Percentiles rank a stretch among this genome's conserved stretches.
These are phyloP conservation scores for Cercophora scortea DNA, from an alignment of 495 filamentous ascomycete genomes.

Conservation along the genomic window DNA sequence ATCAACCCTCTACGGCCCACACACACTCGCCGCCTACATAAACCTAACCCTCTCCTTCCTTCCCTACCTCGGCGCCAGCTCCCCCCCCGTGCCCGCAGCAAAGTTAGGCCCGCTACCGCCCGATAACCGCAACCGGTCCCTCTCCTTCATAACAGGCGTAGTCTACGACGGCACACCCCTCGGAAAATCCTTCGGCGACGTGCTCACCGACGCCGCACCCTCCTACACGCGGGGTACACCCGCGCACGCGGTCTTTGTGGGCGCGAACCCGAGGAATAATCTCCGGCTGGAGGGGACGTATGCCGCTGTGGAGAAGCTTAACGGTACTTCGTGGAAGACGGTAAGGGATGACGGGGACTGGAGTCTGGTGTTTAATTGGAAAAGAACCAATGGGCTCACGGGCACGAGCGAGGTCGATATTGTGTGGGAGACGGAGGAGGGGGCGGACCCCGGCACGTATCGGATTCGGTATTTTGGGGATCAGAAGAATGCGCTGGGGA, in stretches of 20 bases:
- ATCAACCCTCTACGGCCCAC: conserved; percentile 89
- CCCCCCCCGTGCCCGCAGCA: conserved; percentile 34
- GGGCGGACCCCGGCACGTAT: conserved; percentile 58
- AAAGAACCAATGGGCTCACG: conserved; percentile 58
- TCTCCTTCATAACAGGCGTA: conserved; percentile 77
- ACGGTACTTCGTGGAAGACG: conserved; percentile 45
- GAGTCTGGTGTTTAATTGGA: conserved; percentile 75
- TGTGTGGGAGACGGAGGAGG: conserved; percentile 65
- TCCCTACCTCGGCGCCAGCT: conserved; percentile 52
- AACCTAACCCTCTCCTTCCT: conserved; percentile 70
- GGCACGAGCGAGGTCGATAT: conserved; percentile 75
- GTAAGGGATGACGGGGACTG: conserved; percentile 74
- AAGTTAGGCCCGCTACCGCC: conserved; percentile 58
- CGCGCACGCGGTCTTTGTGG: conserved; percentile 66
- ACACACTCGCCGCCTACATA: conserved; percentile 85
- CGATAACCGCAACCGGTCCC: conserved; percentile 69
- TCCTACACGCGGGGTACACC: conserved; percentile 49
- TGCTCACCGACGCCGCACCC: conserved; percentile 45
- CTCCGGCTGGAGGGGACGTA: conserved; percentile 72
- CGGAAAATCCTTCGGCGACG: conserved; percentile 69
- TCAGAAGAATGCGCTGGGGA: conserved; percentile 60
- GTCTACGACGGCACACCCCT: conserved; percentile 64
- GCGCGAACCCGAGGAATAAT: conserved; percentile 86
- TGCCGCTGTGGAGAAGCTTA: conserved; percentile 64
- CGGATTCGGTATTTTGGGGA: conserved; percentile 82